A percentile compares a stretch with the other conserved stretches of the same genome.
These are phyloP conservation scores for Starmerella cellae DNA, from an alignment of 805 yeast genomes.

Conservation along the genomic window DNA sequence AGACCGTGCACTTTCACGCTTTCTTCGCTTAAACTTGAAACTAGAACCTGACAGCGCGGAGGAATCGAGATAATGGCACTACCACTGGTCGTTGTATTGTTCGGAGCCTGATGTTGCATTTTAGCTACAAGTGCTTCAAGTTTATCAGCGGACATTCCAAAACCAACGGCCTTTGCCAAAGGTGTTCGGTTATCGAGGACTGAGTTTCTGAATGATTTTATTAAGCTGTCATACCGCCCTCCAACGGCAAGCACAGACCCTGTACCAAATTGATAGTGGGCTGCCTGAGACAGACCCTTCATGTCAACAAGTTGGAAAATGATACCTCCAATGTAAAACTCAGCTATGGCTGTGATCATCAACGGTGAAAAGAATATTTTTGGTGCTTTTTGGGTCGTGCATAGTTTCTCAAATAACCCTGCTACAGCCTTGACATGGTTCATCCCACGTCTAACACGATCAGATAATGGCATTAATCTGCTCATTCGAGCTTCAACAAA, in stretches of 20 bases:
- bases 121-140: slow-evolving; percentile 35
- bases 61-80: not conserved
- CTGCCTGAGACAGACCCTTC: slow-evolving; percentile 21
- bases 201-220: slow-evolving; percentile 51
- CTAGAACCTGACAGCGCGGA: slow-evolving; percentile 66
- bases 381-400: slow-evolving; percentile 36
- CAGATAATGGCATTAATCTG: slow-evolving; percentile 63
- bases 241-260: slow-evolving; percentile 63
- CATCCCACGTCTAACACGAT: slow-evolving; percentile 52
- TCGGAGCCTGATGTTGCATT: not conserved
- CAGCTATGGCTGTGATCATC: slow-evolving; percentile 50
- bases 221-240: slow-evolving; percentile 76
- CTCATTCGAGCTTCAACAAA: slow-evolving; percentile 49
- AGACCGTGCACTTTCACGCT: slow-evolving; percentile 48
- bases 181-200: slow-evolving; percentile 28
- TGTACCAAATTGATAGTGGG: slow-evolving; percentile 17
- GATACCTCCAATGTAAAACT: slow-evolving; percentile 64
- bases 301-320: slow-evolving; percentile 81
- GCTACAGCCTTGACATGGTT: slow-evolving; percentile 49
- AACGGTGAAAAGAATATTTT: slow-evolving; percentile 56
- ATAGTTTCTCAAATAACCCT: slow-evolving; percentile 41
- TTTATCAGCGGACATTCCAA: slow-evolving; percentile 65
- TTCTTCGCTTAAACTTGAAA: slow-evolving; percentile 52
- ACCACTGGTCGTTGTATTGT: not conserved
- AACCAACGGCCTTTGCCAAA: slow-evolving; percentile 63